phyloP scores from a whole-genome alignment of 2,329 filamentous ascomycete species.

The Colletotrichum tamarilloi region DNA sequence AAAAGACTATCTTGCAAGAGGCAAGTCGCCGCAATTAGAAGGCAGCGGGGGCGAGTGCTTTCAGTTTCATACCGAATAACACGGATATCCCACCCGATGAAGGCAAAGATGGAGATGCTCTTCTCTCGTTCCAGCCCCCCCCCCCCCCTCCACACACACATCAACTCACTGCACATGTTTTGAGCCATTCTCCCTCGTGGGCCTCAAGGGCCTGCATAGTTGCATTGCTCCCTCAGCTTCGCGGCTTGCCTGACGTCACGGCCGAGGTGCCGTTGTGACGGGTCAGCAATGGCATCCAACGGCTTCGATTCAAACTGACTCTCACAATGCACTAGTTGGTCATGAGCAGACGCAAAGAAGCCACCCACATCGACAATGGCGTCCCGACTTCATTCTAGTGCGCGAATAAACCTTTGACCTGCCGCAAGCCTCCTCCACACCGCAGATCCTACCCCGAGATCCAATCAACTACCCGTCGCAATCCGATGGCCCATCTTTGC shows the following conservation, averaged over 20 bases:
- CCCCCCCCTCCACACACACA: too few species aligned
- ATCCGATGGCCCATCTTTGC: not conserved
- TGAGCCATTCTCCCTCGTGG: not conserved
- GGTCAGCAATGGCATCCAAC: conserved; percentile 11
- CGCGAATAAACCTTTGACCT: conserved; percentile 27
- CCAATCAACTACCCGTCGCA: conserved; percentile 2
- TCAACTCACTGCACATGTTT: too few species aligned
- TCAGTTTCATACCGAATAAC: too few species aligned
- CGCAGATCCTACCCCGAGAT: conserved; percentile 9
- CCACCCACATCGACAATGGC: conserved; percentile 3
- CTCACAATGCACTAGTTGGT: conserved; percentile 23
- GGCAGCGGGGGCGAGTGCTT: not conserved
- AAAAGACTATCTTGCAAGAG: conserved; percentile 7
- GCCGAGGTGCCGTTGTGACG: not conserved
- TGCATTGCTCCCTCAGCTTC: conserved; percentile 6
- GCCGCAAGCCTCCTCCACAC: conserved; percentile 10
- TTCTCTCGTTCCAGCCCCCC: too few species aligned
- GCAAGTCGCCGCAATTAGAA: conserved; percentile 17
- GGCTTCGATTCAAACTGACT: conserved; percentile 20
- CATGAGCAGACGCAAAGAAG: conserved; percentile 19
- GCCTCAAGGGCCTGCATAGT: not conserved
- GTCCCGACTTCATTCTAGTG: conserved; percentile 26
- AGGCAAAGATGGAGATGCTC: not conserved
- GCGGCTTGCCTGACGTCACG: conserved; percentile 28
- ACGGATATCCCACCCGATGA: too few species aligned